These are phyloP conservation scores for Cytospora leucostoma DNA, from an alignment of 2,329 filamentous ascomycete genomes.

Conservation along the genomic window DNA sequence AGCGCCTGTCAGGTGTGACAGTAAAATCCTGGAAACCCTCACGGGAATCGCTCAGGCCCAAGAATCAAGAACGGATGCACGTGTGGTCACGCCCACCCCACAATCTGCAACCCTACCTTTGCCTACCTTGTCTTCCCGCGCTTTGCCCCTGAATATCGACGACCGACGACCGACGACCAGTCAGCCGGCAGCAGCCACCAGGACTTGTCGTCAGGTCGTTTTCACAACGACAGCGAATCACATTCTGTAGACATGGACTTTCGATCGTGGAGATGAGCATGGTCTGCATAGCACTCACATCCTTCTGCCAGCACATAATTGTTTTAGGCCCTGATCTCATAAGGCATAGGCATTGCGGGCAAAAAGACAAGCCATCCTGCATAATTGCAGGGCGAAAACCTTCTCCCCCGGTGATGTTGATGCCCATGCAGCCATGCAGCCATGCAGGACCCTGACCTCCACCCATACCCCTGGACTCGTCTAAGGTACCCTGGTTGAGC, in stretches of 20 bases:
- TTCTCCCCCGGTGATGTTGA: background rate
- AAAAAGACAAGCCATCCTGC: background rate
- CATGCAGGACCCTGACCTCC: slow-evolving; percentile 28
- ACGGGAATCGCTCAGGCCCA: background rate
- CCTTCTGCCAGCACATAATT: background rate
- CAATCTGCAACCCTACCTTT: slow-evolving; percentile 16
- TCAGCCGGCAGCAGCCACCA: background rate
- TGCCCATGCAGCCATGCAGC: background rate
- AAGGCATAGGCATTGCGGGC: background rate
- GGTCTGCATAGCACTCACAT: background rate
- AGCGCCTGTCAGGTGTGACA: background rate
- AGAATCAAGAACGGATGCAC: background rate
- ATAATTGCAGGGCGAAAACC: background rate
- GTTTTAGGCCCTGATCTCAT: background rate
- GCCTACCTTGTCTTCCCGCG: background rate
- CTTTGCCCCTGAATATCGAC: background rate
- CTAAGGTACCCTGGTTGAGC: slow-evolving; percentile 30
- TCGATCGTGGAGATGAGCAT: background rate
- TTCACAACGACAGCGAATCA: background rate
- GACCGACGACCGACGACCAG: background rate
- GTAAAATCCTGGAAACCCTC: background rate
- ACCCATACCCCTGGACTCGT: slow-evolving; percentile 37
- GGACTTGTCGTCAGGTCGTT: background rate
- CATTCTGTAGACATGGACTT: background rate
- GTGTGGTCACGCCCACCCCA: slow-evolving; percentile 14